Evolutionary conservation across 305 asterid species (phyloP).

Genomic region (Fraxinus dipetala): DNA sequence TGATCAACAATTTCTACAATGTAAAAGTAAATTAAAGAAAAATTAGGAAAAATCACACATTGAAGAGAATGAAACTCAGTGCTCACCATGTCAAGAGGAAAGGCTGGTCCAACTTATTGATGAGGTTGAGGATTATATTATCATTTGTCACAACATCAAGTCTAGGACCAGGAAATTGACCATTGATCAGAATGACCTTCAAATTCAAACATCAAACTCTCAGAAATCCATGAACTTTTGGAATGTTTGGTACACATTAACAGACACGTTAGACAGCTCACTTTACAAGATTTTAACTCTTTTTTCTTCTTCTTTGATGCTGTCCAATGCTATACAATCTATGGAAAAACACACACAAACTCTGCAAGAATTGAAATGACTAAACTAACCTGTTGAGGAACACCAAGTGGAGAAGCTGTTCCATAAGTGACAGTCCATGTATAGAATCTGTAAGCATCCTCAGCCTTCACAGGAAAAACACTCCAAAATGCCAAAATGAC

Average conservation of each 20-base stretch:
- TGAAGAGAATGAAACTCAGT: slow-evolving; percentile 24
- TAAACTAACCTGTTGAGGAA: slow-evolving; percentile 64
- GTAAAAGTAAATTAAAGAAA: neutral
- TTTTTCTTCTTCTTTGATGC: neutral
- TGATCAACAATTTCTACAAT: neutral
- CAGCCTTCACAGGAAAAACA: slow-evolving; percentile 48
- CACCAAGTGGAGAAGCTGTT: slow-evolving; percentile 69
- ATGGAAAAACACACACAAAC: neutral
- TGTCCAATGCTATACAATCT: neutral
- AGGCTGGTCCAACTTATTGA: slow-evolving; percentile 82
- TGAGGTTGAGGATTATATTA: slow-evolving; percentile 65
- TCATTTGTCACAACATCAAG: slow-evolving; percentile 83
- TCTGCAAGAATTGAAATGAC: neutral
- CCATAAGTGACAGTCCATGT: slow-evolving; percentile 88
- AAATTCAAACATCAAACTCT: slow-evolving; percentile 23
- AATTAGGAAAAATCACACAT: neutral
- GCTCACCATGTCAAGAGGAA: slow-evolving; percentile 80
- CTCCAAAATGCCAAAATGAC: slow-evolving; percentile 47
- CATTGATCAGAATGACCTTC: slow-evolving; percentile 90
- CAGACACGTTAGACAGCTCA: neutral
- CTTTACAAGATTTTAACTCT: neutral
- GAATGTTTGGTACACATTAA: neutral
- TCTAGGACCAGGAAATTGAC: slow-evolving; percentile 89
- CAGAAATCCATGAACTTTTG: neutral
- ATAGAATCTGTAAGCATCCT: slow-evolving; percentile 71